Conservation (phyloP, 1,284 basidiomycete genomes). For the Apiotrichum gracile region DNA sequence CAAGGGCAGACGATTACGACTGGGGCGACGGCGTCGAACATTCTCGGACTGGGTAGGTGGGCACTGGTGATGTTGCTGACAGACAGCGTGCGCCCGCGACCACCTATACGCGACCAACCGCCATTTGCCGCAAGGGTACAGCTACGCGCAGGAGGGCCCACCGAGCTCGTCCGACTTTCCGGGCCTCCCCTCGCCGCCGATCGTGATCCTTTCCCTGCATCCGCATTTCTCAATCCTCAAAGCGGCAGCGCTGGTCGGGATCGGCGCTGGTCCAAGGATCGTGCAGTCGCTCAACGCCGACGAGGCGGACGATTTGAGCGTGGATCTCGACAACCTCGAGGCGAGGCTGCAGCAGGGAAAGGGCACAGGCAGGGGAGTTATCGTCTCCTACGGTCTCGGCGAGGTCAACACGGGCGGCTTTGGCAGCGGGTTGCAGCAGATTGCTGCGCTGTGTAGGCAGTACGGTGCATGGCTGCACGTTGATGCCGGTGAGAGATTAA, state of each 20-base stretch:
- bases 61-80: conserved; percentile 17
- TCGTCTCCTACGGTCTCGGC: conserved; percentile 49
- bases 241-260: conserved; percentile 49
- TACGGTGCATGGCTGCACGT: conserved; percentile 52
- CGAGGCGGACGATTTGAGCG: conserved; percentile 33
- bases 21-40: conserved; percentile 52
- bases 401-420: conserved; percentile 54
- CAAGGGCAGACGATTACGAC: conserved; percentile 50
- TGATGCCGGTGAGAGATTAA: conserved; percentile 46
- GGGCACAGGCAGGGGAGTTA: conserved; percentile 34
- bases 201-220: conserved; percentile 48
- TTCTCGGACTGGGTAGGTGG: conserved; percentile 47
- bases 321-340: conserved; percentile 47
- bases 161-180: conserved; percentile 14
- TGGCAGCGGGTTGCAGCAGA: conserved; percentile 34
- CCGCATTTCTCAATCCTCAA: conserved; percentile 52
- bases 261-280: conserved; percentile 46
- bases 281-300: conserved; percentile 35
- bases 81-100: conserved; percentile 44
- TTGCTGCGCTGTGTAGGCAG: conserved; percentile 45
- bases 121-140: neutral
- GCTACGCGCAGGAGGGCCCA: conserved; percentile 46
- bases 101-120: conserved; percentile 15
- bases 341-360: conserved; percentile 29
- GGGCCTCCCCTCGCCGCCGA: conserved; percentile 31